phyloP scores from a whole-genome alignment of 2,329 filamentous ascomycete genomes.

The Rhynchosporium graminicola region DNA sequence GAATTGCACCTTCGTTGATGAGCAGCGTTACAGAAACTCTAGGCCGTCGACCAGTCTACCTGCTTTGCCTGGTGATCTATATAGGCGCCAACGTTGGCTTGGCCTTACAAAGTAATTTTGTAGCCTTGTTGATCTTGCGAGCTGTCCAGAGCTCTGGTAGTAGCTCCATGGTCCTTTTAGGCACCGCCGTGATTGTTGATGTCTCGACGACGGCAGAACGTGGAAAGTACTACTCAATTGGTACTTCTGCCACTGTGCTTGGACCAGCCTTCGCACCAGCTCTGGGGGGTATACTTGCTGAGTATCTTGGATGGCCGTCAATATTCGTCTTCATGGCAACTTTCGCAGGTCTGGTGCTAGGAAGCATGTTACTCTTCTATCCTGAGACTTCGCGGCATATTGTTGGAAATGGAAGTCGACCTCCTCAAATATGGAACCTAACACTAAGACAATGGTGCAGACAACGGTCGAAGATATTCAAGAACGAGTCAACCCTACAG shows the following conservation, averaged over 20 bases:
- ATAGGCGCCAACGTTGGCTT: constrained; percentile 56
- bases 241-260: constrained; percentile 41
- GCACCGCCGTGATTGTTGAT: constrained; percentile 62
- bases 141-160: constrained; percentile 53
- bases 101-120: constrained; percentile 51
- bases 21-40: constrained; percentile 55
- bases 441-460: neutral
- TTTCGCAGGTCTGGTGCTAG: constrained; percentile 20
- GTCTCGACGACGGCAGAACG: constrained; percentile 60
- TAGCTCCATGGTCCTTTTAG: constrained; percentile 59
- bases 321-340: constrained; percentile 53
- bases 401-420: constrained; percentile 46
- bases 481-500: neutral
- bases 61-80: constrained; percentile 55
- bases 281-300: constrained; percentile 30
- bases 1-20: constrained; percentile 56
- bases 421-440: constrained; percentile 54
- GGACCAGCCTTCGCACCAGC: constrained; percentile 37
- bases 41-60: constrained; percentile 56
- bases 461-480: neutral
- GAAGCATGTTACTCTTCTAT: constrained; percentile 28
- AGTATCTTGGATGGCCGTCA: constrained; percentile 35
- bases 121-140: constrained; percentile 48
- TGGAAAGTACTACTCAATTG: constrained; percentile 66
- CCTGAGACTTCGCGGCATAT: constrained; percentile 32